These are phyloP conservation scores for Naganishia sp. DNA, from an alignment of 1,284 basidiomycete species.

Conservation along the genomic window DNA sequence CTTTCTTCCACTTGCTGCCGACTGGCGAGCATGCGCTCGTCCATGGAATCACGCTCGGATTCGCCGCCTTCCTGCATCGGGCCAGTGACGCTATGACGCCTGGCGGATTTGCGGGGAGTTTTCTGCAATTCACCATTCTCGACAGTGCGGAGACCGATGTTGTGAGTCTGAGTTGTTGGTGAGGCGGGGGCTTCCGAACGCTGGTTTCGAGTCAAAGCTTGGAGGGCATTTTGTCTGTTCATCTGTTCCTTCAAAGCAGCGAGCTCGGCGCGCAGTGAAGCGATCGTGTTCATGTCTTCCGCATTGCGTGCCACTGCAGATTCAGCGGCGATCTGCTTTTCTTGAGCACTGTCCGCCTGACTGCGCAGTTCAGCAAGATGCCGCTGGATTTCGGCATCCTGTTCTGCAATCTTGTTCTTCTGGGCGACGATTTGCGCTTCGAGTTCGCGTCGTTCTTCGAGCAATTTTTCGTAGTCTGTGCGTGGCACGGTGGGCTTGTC, in stretches of 20 bases:
- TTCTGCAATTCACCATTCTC: slow-evolving; percentile 48
- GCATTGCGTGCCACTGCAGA: slow-evolving; percentile 60
- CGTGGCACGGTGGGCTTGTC: slow-evolving; percentile 72
- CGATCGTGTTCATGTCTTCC: slow-evolving; percentile 81
- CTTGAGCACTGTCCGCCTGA: slow-evolving; percentile 65
- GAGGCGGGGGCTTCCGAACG: slow-evolving; percentile 68
- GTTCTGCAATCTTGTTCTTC: slow-evolving; percentile 67
- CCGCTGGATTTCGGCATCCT: slow-evolving; percentile 78
- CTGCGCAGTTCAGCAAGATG: slow-evolving; percentile 74
- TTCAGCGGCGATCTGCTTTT: slow-evolving; percentile 63
- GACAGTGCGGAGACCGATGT: slow-evolving; percentile 42
- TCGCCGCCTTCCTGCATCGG: slow-evolving; percentile 66
- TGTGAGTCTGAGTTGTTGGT: slow-evolving; percentile 60
- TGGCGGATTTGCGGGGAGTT: slow-evolving; percentile 48
- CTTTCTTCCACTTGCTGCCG: slow-evolving; percentile 71
- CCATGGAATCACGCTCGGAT: slow-evolving; percentile 67
- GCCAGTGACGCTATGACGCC: slow-evolving; percentile 81
- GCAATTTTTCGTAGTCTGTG: slow-evolving; percentile 72
- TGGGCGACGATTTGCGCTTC: slow-evolving; percentile 80
- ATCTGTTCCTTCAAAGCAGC: slow-evolving; percentile 90
- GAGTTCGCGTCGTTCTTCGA: slow-evolving; percentile 74
- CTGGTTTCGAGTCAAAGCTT: slow-evolving; percentile 66
- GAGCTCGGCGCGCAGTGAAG: slow-evolving; percentile 87
- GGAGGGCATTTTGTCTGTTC: slow-evolving; percentile 87
- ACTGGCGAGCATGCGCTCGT: slow-evolving; percentile 72